A percentile compares a stretch with the other conserved stretches of the same genome.
Conservation (phyloP, 306 rosid species). For the Astragalus glycyphyllos region DNA sequence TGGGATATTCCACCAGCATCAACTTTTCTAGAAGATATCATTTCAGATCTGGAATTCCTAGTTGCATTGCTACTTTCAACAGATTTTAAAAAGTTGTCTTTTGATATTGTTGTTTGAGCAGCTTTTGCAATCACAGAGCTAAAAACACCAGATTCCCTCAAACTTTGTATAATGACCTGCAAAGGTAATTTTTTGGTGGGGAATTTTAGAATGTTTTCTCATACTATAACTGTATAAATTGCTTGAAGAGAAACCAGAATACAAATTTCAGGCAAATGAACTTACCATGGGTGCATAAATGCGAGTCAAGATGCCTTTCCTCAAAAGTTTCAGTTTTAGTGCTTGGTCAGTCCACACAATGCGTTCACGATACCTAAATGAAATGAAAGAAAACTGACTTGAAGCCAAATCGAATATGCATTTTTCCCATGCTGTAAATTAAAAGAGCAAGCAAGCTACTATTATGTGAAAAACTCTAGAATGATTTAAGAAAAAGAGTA, state of each 20-base stretch:
- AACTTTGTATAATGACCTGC: slow-evolving; percentile 81
- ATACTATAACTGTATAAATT: slow-evolving; percentile 25
- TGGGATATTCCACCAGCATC: slow-evolving; percentile 59
- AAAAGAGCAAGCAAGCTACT: slow-evolving; percentile 11
- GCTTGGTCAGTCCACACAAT: slow-evolving; percentile 84
- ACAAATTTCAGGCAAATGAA: slow-evolving; percentile 33
- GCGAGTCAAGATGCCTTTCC: slow-evolving; percentile 89
- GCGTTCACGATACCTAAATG: slow-evolving; percentile 82
- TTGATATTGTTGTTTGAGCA: slow-evolving; percentile 56
- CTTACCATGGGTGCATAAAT: slow-evolving; percentile 84
- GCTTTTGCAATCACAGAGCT: slow-evolving; percentile 71
- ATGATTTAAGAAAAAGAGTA: neutral
- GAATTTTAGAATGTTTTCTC: slow-evolving; percentile 23
- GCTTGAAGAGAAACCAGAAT: slow-evolving; percentile 28
- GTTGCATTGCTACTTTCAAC: slow-evolving; percentile 76
- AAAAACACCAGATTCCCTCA: slow-evolving; percentile 82
- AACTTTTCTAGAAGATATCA: slow-evolving; percentile 64
- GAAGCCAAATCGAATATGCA: slow-evolving; percentile 25
- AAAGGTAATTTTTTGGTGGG: slow-evolving; percentile 25
- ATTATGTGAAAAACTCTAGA: slow-evolving; percentile 6
- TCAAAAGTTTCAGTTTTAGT: slow-evolving; percentile 70
- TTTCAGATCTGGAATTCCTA: slow-evolving; percentile 52
- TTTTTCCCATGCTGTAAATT: slow-evolving; percentile 4
- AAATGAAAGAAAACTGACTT: slow-evolving; percentile 32
- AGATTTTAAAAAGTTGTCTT: slow-evolving; percentile 70